A percentile compares a stretch with the other conserved stretches of the same genome.
These are phyloP conservation scores for Pelargonium myrrhifolium DNA, from an alignment of 441 rosid species.

Conservation along the genomic window DNA sequence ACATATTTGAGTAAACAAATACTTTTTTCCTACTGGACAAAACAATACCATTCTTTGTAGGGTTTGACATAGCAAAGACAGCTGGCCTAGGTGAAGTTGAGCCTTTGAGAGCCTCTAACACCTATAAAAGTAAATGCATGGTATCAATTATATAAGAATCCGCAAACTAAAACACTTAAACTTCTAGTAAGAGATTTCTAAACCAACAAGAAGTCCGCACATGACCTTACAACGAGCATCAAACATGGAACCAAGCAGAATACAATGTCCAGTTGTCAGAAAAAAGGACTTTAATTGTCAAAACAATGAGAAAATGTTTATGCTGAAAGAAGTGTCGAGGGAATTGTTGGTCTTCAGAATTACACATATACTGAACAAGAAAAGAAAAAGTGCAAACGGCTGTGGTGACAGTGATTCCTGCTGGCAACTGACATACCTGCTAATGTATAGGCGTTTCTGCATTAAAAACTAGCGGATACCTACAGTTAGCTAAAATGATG, in stretches of 20 bases:
- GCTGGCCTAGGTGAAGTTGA: constrained; percentile 98
- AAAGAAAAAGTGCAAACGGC: background rate
- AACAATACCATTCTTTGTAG: constrained; percentile 77
- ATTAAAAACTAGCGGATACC: background rate
- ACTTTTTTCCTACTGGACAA: background rate
- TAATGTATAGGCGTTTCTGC: background rate
- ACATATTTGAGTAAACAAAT: background rate
- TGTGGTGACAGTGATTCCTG: background rate
- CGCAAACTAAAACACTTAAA: background rate
- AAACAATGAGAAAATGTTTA: background rate
- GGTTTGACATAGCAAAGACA: too few species aligned
- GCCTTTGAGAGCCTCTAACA: constrained; percentile 85
- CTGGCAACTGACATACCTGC: background rate
- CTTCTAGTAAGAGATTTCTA: background rate
- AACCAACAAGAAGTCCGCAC: background rate
- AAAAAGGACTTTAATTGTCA: background rate
- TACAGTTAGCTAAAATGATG: background rate
- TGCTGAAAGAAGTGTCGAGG: background rate
- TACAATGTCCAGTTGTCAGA: background rate
- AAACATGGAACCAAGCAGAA: background rate
- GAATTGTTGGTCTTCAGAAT: background rate
- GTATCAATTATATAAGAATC: background rate
- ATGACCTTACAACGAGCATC: background rate
- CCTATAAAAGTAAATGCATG: constrained; percentile 38
- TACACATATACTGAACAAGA: background rate